Conservation (phyloP, 257 asterid species). For the Gardenia jasminoides region DNA sequence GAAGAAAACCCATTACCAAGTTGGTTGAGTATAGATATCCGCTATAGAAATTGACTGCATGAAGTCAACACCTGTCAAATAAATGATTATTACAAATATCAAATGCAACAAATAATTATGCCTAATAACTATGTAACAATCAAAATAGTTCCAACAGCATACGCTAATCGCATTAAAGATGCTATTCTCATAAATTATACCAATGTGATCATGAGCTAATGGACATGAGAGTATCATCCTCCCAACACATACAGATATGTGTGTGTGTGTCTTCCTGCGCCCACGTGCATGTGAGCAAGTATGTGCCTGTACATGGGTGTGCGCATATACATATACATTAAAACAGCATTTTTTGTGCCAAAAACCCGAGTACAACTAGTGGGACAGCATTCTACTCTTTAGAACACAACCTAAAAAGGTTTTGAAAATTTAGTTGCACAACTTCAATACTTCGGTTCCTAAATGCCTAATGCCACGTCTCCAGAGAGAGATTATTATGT, state of each 20-base stretch:
- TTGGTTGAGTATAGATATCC: not conserved
- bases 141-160: not conserved
- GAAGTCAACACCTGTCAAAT: constrained; percentile 3
- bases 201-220: not conserved
- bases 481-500: not conserved
- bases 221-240: not conserved
- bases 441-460: not conserved
- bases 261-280: no score
- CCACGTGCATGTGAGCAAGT: not conserved
- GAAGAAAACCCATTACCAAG: constrained; percentile 6
- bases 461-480: not conserved
- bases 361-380: not conserved
- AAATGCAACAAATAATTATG: constrained; percentile 1
- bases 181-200: not conserved
- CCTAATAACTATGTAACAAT: not conserved
- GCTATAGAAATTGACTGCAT: not conserved
- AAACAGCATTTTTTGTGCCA: not conserved
- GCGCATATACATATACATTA: not conserved
- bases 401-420: not conserved
- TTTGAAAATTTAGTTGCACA: not conserved
- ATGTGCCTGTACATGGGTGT: not conserved
- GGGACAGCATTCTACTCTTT: not conserved
- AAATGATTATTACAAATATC: not conserved
- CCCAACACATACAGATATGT: not conserved
- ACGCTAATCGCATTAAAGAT: not conserved